phyloP scores from a whole-genome alignment of 176 grass and related monocot species.

The Eragrostis curvula region DNA sequence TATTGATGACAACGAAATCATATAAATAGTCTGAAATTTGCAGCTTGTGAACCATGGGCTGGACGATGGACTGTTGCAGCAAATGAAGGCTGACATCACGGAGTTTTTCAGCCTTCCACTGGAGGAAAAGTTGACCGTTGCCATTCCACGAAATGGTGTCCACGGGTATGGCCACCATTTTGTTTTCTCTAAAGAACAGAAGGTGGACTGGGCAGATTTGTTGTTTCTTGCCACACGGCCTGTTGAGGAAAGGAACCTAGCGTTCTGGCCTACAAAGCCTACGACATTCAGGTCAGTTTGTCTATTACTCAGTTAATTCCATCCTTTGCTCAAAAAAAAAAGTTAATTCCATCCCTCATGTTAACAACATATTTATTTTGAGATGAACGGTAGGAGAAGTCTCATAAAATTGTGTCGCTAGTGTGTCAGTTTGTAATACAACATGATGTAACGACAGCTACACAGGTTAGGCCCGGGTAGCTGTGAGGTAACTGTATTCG shows the following conservation, averaged over 20 bases:
- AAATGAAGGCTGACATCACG: conserved; percentile 37
- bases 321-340: too few species aligned
- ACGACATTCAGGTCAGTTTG: conserved; percentile 40
- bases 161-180: conserved; percentile 70
- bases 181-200: conserved; percentile 67
- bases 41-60: conserved; percentile 58
- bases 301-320: not conserved
- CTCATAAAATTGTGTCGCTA: too few species aligned
- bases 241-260: conserved; percentile 28
- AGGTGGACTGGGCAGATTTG: conserved; percentile 68
- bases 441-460: too few species aligned
- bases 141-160: conserved; percentile 35
- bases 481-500: too few species aligned
- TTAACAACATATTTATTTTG: too few species aligned
- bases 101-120: conserved; percentile 56
- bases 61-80: not conserved
- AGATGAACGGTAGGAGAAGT: too few species aligned
- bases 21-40: not conserved
- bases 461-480: too few species aligned
- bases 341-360: not conserved
- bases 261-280: conserved; percentile 55
- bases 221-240: conserved; percentile 41
- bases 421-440: too few species aligned
- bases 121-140: conserved; percentile 45
- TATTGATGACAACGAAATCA: conserved; percentile 1